phyloP scores from a whole-genome alignment of 106 monocot genomes.

The Dendrobium catenatum region DNA sequence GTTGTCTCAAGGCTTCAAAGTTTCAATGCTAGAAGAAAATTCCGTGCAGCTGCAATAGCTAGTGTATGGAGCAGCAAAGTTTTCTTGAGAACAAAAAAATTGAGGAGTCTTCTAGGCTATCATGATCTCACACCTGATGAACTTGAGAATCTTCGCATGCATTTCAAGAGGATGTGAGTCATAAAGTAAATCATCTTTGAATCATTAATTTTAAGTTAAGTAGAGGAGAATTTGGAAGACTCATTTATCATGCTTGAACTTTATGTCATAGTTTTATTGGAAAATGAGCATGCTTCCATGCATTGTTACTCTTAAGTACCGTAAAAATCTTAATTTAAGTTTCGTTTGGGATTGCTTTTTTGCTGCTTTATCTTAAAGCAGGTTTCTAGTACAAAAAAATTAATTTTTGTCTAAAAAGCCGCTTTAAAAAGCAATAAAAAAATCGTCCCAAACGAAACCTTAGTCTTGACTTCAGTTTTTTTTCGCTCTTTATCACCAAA shows the following conservation, averaged over 20 bases:
- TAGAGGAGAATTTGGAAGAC: not conserved
- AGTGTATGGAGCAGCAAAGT: slow-evolving; percentile 60
- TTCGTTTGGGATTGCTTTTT: no score
- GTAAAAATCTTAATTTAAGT: not conserved
- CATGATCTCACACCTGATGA: slow-evolving; percentile 54
- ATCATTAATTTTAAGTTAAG: not conserved
- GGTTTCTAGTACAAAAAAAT: no score
- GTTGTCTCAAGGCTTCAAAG: slow-evolving; percentile 62
- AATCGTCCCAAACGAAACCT: no score
- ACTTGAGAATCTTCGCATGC: slow-evolving; percentile 42
- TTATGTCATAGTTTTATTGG: not conserved
- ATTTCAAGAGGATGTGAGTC: slow-evolving; percentile 58
- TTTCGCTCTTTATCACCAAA: not conserved
- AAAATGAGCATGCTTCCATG: not conserved
- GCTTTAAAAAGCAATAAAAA: no score
- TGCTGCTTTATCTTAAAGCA: no score
- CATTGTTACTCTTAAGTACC: not conserved
- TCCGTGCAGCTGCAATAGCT: slow-evolving; percentile 68
- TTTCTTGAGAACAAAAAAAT: slow-evolving; percentile 42
- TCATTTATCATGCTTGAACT: not conserved
- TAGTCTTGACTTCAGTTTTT: not conserved
- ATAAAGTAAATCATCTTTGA: not conserved
- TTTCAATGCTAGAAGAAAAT: slow-evolving; percentile 61
- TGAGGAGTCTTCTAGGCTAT: slow-evolving; percentile 42
- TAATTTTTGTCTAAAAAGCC: no score